These are phyloP conservation scores for Apiospora aurea DNA, from an alignment of 2,329 filamentous ascomycete genomes.

Conservation along the genomic window DNA sequence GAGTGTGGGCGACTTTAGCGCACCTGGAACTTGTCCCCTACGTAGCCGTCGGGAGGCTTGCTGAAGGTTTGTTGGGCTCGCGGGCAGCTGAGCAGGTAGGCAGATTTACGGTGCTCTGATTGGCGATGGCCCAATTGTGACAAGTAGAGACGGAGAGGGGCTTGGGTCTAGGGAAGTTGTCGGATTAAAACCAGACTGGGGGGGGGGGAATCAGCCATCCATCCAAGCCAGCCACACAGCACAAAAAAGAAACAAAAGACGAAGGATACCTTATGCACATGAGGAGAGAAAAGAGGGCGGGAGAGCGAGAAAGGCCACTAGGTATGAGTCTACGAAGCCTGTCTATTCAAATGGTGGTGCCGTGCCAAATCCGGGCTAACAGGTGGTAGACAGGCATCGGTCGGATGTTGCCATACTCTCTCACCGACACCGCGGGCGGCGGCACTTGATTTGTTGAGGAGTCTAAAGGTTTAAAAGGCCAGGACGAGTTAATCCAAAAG, in stretches of 20 bases:
- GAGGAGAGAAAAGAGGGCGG: background rate
- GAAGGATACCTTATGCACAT: background rate
- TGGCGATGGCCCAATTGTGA: background rate
- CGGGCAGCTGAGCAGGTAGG: background rate
- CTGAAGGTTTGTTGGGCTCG: constrained; percentile 23
- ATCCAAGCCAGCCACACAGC: constrained; percentile 6
- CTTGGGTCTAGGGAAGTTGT: background rate
- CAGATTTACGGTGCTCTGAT: background rate
- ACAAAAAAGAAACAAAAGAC: background rate
- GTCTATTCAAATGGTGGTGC: background rate
- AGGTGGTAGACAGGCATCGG: background rate
- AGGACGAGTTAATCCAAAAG: background rate
- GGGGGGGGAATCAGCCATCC: constrained; percentile 14
- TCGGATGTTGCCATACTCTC: constrained; percentile 8
- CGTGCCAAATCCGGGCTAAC: constrained; percentile 3
- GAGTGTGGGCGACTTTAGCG: background rate
- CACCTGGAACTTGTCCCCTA: background rate
- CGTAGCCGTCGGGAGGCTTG: constrained; percentile 17
- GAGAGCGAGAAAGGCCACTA: background rate
- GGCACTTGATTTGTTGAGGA: constrained; percentile 24
- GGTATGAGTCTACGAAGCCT: background rate
- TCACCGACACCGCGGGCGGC: constrained; percentile 17
- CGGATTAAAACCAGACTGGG: background rate
- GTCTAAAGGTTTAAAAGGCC: constrained; percentile 11
- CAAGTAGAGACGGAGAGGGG: constrained; percentile 12